phyloP scores from a whole-genome alignment of 2,329 filamentous ascomycete species.

The Aspergillus flavus region DNA sequence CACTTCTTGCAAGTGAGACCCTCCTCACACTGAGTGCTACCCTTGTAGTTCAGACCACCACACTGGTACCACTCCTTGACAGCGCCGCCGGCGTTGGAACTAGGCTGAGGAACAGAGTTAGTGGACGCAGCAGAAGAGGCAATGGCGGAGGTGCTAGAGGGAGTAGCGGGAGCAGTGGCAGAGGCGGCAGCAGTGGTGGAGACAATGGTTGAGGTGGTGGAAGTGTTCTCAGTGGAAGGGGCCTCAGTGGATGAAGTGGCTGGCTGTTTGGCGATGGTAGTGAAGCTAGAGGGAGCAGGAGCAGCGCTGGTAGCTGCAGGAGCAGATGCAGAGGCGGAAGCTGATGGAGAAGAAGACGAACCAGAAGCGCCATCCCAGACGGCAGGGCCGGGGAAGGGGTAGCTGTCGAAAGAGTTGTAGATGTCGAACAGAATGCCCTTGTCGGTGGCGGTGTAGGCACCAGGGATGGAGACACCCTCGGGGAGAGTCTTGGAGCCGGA shows the following conservation, averaged over 20 bases:
- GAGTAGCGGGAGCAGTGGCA: background rate
- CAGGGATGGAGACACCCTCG: conserved; percentile 24
- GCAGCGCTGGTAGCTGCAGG: conserved; percentile 7
- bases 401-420: conserved; percentile 22
- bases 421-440: conserved; percentile 23
- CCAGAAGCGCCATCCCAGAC: conserved; percentile 25
- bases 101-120: conserved; percentile 1
- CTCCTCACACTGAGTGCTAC: conserved; percentile 15
- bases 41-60: conserved; percentile 20
- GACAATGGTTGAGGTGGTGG: conserved; percentile 11
- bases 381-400: conserved; percentile 25
- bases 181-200: conserved; percentile 6
- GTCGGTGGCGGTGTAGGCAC: conserved; percentile 20
- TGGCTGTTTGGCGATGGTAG: conserved; percentile 6
- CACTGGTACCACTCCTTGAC: conserved; percentile 20
- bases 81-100: conserved; percentile 7
- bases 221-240: background rate
- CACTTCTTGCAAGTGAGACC: conserved; percentile 24
- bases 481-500: conserved; percentile 21
- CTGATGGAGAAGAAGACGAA: conserved; percentile 11
- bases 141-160: conserved; percentile 5
- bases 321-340: conserved; percentile 9
- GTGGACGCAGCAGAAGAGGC: conserved; percentile 7
- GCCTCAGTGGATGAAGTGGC: background rate
- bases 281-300: conserved; percentile 6